A percentile compares a stretch with the other conserved stretches of the same genome.
Conservation (phyloP, 208 protist species). For the Trypanosoma grayi region DNA sequence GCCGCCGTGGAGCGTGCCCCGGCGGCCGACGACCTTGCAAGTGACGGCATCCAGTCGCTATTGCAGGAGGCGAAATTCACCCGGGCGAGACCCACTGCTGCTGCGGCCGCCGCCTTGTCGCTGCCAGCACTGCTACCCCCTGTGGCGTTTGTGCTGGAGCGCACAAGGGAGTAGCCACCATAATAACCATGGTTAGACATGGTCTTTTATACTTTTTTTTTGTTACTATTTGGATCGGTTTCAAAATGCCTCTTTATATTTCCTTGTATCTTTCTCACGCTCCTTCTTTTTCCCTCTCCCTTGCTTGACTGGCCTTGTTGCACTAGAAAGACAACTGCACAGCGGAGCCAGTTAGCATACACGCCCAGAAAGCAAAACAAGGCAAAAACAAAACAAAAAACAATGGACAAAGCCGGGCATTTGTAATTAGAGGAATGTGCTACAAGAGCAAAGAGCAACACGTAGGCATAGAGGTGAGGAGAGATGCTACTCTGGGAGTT, state of each 20-base stretch:
- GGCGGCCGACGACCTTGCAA: slow-evolving; percentile 27
- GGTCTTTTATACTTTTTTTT: slow-evolving; percentile 24
- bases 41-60: slow-evolving; percentile 58
- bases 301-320: too few species aligned
- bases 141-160: slow-evolving; percentile 3
- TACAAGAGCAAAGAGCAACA: slow-evolving; percentile 6
- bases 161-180: slow-evolving; percentile 20
- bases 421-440: too few species aligned
- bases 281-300: slow-evolving; percentile 6
- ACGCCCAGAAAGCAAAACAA: too few species aligned
- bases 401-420: too few species aligned
- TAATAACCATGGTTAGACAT: slow-evolving; percentile 17
- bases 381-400: too few species aligned
- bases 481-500: too few species aligned
- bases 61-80: slow-evolving; percentile 49
- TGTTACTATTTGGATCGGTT: too few species aligned
- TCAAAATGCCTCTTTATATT: too few species aligned
- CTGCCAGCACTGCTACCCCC: not conserved
- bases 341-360: too few species aligned
- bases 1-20: not conserved
- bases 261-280: too few species aligned
- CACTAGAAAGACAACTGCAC: too few species aligned
- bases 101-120: slow-evolving; percentile 2
- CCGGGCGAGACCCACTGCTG: slow-evolving; percentile 25
- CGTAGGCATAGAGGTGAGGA: not conserved